Evolutionary conservation across 495 filamentous ascomycete genomes (phyloP).

Genomic region (Xylaria intraflava): DNA sequence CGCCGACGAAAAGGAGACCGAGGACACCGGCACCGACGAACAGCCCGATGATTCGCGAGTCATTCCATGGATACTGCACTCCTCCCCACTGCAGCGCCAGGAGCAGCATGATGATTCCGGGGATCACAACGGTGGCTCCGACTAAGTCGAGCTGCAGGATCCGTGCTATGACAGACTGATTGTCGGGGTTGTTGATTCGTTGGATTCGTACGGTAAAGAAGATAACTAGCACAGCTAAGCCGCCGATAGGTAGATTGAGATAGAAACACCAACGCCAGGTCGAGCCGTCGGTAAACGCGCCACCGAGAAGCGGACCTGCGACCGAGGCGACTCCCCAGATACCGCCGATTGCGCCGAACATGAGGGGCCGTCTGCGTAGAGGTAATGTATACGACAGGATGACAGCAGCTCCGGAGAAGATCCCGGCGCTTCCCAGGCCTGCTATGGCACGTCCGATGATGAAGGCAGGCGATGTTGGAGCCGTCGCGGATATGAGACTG

Average conservation of each 20-base stretch:
- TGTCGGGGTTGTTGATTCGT: neutral
- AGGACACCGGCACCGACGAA: constrained; percentile 16
- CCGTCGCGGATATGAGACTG: constrained; percentile 42
- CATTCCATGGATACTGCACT: constrained; percentile 37
- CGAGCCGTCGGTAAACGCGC: constrained; percentile 33
- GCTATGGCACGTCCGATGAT: constrained; percentile 47
- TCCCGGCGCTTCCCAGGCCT: constrained; percentile 31
- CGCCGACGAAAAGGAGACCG: constrained; percentile 36
- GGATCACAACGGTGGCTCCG: constrained; percentile 46
- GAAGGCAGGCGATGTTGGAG: constrained; percentile 34
- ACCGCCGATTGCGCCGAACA: constrained; percentile 46
- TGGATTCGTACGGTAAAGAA: constrained; percentile 43
- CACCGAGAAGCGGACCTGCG: constrained; percentile 52
- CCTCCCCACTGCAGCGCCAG: constrained; percentile 63
- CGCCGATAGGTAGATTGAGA: constrained; percentile 52
- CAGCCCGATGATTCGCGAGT: constrained; percentile 14
- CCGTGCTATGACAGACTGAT: neutral
- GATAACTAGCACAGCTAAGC: constrained; percentile 39
- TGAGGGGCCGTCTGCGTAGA: constrained; percentile 52
- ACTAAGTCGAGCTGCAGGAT: constrained; percentile 48
- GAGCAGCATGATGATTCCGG: constrained; percentile 48
- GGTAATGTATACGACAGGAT: constrained; percentile 40
- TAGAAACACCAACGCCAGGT: constrained; percentile 46
- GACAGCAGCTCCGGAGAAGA: constrained; percentile 15
- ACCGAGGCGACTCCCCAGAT: constrained; percentile 82